A percentile compares a stretch with the other conserved stretches of the same genome.
Evolutionary conservation across 495 filamentous ascomycete species (phyloP).

Genomic region (Lasiosphaeria ovina): DNA sequence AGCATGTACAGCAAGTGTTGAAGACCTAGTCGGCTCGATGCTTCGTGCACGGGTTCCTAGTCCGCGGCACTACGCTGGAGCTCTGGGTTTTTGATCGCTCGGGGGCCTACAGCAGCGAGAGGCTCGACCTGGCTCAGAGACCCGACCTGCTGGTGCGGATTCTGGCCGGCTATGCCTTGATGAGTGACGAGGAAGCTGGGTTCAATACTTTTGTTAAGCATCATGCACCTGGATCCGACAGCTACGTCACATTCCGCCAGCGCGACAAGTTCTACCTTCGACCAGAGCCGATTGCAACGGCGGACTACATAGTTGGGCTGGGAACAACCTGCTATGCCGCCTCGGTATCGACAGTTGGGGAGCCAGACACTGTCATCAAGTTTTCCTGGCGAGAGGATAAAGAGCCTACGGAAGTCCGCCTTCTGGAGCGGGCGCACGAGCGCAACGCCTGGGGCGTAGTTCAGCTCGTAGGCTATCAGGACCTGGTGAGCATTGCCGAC

Average conservation of each 20-base stretch:
- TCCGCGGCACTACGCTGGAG: constrained; percentile 6
- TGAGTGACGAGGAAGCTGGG: constrained; percentile 6
- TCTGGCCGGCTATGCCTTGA: constrained; percentile 1
- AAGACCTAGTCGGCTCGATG: neutral
- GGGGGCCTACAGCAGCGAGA: constrained; percentile 11
- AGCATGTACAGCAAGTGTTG: neutral
- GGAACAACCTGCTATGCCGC: constrained; percentile 8
- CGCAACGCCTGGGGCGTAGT: constrained; percentile 4
- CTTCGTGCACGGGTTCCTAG: constrained; percentile 7
- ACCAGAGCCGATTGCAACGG: no score
- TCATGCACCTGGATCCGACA: neutral
- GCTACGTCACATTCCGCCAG: neutral
- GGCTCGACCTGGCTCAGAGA: neutral
- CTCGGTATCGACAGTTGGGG: no score
- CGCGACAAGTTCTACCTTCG: neutral
- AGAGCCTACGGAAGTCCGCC: neutral
- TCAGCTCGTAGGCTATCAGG: constrained; percentile 1
- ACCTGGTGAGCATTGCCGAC: constrained; percentile 2
- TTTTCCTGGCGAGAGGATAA: constrained; percentile 4
- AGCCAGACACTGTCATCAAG: neutral
- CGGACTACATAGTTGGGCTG: constrained; percentile 2
- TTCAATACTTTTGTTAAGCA: constrained; percentile 8
- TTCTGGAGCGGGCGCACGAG: neutral
- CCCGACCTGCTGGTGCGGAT: neutral
- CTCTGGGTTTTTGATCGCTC: constrained; percentile 13